phyloP scores from a whole-genome alignment of 768 basidiomycete species.

The Pleurotus djamor region DNA sequence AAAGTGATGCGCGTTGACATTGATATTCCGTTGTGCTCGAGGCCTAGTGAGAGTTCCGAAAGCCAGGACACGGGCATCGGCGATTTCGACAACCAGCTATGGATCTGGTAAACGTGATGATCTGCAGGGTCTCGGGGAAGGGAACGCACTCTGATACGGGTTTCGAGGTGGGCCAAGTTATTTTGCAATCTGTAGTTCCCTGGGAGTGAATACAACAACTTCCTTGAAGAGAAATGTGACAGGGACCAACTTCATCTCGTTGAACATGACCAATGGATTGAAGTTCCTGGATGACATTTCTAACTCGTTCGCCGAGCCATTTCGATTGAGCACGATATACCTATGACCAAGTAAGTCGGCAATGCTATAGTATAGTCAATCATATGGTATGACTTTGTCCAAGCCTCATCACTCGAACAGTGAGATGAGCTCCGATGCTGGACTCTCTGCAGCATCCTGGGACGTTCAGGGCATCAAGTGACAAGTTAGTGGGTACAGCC shows the following conservation, averaged over 20 bases:
- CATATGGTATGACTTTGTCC: slow-evolving; percentile 63
- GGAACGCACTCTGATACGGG: slow-evolving; percentile 54
- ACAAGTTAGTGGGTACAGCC: background rate
- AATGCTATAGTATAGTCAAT: slow-evolving; percentile 4
- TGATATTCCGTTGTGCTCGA: slow-evolving; percentile 53
- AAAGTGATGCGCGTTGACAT: slow-evolving; percentile 65
- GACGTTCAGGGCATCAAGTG: background rate
- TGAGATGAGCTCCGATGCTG: slow-evolving; percentile 67
- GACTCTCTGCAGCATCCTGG: slow-evolving; percentile 58
- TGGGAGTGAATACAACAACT: background rate
- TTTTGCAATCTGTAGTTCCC: slow-evolving; percentile 53
- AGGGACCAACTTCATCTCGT: slow-evolving; percentile 68
- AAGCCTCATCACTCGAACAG: slow-evolving; percentile 80
- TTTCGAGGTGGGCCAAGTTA: slow-evolving; percentile 65
- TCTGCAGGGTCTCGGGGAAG: slow-evolving; percentile 43
- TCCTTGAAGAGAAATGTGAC: background rate
- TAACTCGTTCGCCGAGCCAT: slow-evolving; percentile 71
- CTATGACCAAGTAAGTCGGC: slow-evolving; percentile 28
- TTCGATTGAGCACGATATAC: slow-evolving; percentile 75
- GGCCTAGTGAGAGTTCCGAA: slow-evolving; percentile 66
- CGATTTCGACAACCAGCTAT: slow-evolving; percentile 67
- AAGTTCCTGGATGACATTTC: slow-evolving; percentile 67
- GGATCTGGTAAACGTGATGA: background rate
- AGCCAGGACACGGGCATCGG: slow-evolving; percentile 71
- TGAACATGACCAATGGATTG: slow-evolving; percentile 64